Evolutionary conservation across 352 stramenopile species (phyloP), one percentile per base, ranked within the genome.

Genomic region (Phytophthora pini): DNA sequence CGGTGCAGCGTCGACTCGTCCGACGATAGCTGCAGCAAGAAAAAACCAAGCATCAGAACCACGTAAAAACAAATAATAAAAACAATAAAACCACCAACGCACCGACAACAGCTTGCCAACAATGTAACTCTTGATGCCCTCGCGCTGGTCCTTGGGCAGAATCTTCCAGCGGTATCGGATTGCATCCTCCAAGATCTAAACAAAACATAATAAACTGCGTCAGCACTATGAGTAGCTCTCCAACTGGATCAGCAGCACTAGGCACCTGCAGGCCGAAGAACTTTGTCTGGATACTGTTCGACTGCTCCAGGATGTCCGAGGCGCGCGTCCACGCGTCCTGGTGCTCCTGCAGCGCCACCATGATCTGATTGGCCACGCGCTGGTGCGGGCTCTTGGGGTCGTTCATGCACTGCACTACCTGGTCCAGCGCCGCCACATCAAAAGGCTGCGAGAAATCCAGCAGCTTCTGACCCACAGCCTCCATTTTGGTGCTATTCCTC

Each of bases 81-180:
- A 11, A 34, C 13, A 61, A 17, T 29, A 15, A 40, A 8, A 40
- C 9, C 56, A 17, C 11, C 15, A 39, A 66, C 69, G 61, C 55
- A 98, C 92, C 70, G 82, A 79, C 34, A 99, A 92, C 55, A 99
- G 87, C 77, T 99, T 99, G 64, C 88, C 85, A 6, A 99, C 95
- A 41, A 99, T 97, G 79, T 98, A 99, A 61, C 97, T 98, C 84
- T 99, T 99, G 68, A 99, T 99, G 43, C 97, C 97, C 56, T 99
- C 94, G 38, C 95, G 94, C 79, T 99, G 97, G 54, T 98, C 94
- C 60, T 90, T 87, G n/a, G 96, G 94, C 59, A 99, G 68, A 61
- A 98, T 95, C 70, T 98, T 98, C 96, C 96, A 99, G 79, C 94
- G 85, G 62, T 98, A 99, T 43, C 97, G 90, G 54, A 99, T 99